Conservation (phyloP, 75 land plant genomes). For the Pinus taeda region DNA sequence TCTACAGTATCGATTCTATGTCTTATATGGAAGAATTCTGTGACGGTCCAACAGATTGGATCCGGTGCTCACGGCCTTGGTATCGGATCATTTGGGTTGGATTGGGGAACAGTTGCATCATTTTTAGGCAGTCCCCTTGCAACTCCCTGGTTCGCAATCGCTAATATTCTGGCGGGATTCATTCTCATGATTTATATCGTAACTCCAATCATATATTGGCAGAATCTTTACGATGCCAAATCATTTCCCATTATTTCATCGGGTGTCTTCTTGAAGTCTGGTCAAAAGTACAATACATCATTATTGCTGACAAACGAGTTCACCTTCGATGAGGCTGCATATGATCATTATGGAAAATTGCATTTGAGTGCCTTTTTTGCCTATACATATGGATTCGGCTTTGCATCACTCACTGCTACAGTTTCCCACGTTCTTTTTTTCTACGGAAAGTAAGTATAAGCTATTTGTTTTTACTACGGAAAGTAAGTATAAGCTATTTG, state of each 20-base stretch:
- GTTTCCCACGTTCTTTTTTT: conserved; percentile 65
- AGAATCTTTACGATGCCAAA: conserved; percentile 12
- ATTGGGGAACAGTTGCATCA: conserved; percentile 55
- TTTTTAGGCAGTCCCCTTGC: conserved; percentile 66
- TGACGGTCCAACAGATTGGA: conserved; percentile 33
- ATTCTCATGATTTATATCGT: conserved; percentile 47
- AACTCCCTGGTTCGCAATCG: conserved; percentile 55
- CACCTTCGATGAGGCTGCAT: conserved; percentile 25
- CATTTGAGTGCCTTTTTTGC: conserved; percentile 54
- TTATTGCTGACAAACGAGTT: conserved; percentile 24
- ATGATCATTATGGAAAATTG: conserved; percentile 34
- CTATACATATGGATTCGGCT: conserved; percentile 57
- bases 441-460: conserved; percentile 33
- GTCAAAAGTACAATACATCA: conserved; percentile 29
- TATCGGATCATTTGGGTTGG: conserved; percentile 56
- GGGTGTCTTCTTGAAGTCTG: conserved; percentile 9
- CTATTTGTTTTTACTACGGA: no score
- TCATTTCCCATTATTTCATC: conserved; percentile 17
- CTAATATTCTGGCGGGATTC: conserved; percentile 57
- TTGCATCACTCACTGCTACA: conserved; percentile 60
- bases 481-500: no score
- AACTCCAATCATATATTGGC: conserved; percentile 9
- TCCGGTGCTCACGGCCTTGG: conserved; percentile 31
- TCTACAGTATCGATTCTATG: conserved; percentile 34
- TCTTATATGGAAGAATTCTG: conserved; percentile 20